Evolutionary conservation across 2,329 filamentous ascomycete species (phyloP).

Genomic region (Cucurbitaria berberidis): DNA sequence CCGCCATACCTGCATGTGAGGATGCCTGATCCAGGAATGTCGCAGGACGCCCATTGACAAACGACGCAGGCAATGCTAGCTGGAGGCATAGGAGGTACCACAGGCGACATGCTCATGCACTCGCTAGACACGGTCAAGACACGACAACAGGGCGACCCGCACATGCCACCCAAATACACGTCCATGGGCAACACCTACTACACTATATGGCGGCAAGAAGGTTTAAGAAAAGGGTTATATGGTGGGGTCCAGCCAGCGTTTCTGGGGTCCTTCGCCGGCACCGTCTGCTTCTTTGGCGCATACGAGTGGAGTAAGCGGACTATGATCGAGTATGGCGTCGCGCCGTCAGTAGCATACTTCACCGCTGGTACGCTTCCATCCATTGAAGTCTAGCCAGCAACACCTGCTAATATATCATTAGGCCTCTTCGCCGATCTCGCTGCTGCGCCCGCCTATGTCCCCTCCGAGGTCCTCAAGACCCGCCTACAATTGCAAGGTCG

Average conservation of each 20-base stretch:
- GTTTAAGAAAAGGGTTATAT: conserved; percentile 83
- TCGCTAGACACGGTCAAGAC: conserved; percentile 99
- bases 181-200: conserved; percentile 89
- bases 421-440: conserved; percentile 93
- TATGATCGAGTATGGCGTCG: conserved; percentile 83
- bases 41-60: conserved; percentile 29
- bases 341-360: conserved; percentile 84
- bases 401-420: conserved; percentile 41
- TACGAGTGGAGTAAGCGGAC: conserved; percentile 95
- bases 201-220: conserved; percentile 92
- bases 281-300: conserved; percentile 91
- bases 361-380: conserved; percentile 67
- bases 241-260: conserved; percentile 92
- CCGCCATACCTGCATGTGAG: conserved; percentile 58
- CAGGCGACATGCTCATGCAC: conserved; percentile 97
- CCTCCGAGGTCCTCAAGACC: conserved; percentile 98
- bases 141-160: conserved; percentile 92
- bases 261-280: conserved; percentile 90
- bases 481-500: conserved; percentile 92
- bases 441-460: conserved; percentile 92
- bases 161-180: conserved; percentile 89
- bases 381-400: not conserved
- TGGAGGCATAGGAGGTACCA: conserved; percentile 88
- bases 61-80: conserved; percentile 83
- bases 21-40: conserved; percentile 7